These are phyloP conservation scores for Wallacemonas rigidus DNA, from an alignment of 208 protist species.

Conservation along the genomic window DNA sequence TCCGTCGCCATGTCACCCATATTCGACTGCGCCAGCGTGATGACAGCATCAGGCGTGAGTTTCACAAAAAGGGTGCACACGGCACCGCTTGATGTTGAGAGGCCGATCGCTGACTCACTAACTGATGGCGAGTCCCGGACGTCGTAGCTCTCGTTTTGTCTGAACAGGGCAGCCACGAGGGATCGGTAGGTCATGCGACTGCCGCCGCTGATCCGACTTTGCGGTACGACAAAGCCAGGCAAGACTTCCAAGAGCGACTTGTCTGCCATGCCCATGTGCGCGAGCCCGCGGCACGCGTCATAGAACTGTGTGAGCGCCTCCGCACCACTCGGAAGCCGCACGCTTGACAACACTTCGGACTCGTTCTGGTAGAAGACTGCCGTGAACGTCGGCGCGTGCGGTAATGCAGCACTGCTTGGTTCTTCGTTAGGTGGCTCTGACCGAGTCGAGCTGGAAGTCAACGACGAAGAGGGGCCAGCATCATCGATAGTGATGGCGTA, in stretches of 20 bases:
- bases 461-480: no score
- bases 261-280: slow-evolving; percentile 13
- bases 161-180: slow-evolving; percentile 4
- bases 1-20: neutral
- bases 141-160: neutral
- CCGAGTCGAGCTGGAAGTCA: neutral
- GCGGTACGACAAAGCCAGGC: slow-evolving; percentile 7
- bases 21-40: neutral
- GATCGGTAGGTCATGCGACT: slow-evolving; percentile 13
- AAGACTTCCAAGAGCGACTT: slow-evolving; percentile 7
- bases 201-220: neutral
- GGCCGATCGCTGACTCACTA: no score
- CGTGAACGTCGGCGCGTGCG: neutral
- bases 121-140: neutral
- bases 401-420: no score
- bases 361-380: slow-evolving; percentile 8
- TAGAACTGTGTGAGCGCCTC: neutral
- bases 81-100: no score
- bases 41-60: neutral
- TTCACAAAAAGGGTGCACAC: neutral
- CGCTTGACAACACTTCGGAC: neutral
- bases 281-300: slow-evolving; percentile 4
- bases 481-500: neutral
- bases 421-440: neutral
- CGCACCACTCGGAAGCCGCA: neutral